These are phyloP conservation scores for Micromonas pusilla DNA, from an alignment of 139 green algal genomes.

Conservation along the genomic window DNA sequence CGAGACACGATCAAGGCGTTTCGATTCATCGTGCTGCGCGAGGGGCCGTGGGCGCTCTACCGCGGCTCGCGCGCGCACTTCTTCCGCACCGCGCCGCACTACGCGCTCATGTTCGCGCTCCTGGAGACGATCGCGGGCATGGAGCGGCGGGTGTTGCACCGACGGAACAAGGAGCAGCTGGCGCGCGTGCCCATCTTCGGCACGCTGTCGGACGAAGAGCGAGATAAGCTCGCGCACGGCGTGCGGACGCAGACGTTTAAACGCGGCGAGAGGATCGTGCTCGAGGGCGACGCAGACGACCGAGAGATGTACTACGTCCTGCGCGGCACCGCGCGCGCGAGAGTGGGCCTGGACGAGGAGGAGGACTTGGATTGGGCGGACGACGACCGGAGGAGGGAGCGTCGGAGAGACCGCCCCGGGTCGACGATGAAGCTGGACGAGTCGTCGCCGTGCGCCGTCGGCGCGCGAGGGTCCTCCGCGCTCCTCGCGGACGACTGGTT, in stretches of 20 bases:
- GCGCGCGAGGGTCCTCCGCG: too few relatives aligned
- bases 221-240: neutral
- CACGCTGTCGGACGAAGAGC: neutral
- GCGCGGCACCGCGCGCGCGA: neutral
- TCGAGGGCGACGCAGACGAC: neutral
- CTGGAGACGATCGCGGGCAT: slow-evolving; percentile 9
- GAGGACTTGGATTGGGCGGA: neutral
- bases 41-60: slow-evolving; percentile 9
- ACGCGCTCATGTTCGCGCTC: slow-evolving; percentile 14
- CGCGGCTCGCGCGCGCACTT: slow-evolving; percentile 10
- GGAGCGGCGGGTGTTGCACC: neutral
- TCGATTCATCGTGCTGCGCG: slow-evolving; percentile 13
- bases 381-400: too few relatives aligned
- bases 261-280: neutral
- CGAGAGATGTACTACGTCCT: neutral
- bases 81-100: slow-evolving; percentile 19
- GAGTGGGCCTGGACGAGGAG: neutral
- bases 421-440: too few relatives aligned
- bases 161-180: neutral
- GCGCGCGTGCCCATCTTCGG: neutral
- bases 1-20: neutral
- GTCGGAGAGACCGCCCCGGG: neutral
- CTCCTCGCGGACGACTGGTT: too few relatives aligned
- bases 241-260: neutral
- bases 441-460: too few relatives aligned